Evolutionary conservation across 768 basidiomycete genomes (phyloP), one percentile per base, ranked within the genome.

Genomic region (Bullera alba): DNA sequence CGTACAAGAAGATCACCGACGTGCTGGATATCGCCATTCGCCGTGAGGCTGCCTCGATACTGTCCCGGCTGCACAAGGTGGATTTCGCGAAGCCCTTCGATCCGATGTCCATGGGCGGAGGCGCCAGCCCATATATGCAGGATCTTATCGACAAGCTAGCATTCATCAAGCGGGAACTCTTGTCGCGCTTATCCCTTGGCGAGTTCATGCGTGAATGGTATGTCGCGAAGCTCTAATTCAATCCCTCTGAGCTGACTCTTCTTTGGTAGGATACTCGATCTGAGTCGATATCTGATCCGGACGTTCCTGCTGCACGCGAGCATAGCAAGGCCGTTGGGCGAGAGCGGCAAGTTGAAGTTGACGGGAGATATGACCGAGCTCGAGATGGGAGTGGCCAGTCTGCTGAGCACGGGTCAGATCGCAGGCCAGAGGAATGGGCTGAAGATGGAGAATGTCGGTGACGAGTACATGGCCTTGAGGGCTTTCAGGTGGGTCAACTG

Each of bases 291-390:
- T 68, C 81, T 85, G 29, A 84, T 96, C 41, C 80, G 80, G 56
- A 85, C 82, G 2, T 99, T 96, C 72, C 82, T 99, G 8, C 73
- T 96, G 30, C 92, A 99, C 63, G 84, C 86, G n/a, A 93, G 89
- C 22, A 89, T 97, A 50, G 87, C 84, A 7, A 82, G 83, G 60
- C 92, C 92, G 0, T 77, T 97, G 4, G 85, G 90, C 4, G 95
- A 99, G 75, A 80, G 80, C 51, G 91, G 92, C 14, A 96, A 95
- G 69, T 79, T 99, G 22, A 91, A 93, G 73, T 77, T 97, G 56
- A 88, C 90, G 50, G 86, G 83, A 41, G 93, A 99, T 71, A 93
- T 96, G 90, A 86, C 92, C 0, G 87, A 90, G 69, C 78, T 97
- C 53, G 95, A 99, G 75, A 95, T 97, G 69, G 83, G 87, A 0